These are phyloP conservation scores for Thielaviopsis populi DNA, from an alignment of 2,329 filamentous ascomycete genomes.

Conservation along the genomic window DNA sequence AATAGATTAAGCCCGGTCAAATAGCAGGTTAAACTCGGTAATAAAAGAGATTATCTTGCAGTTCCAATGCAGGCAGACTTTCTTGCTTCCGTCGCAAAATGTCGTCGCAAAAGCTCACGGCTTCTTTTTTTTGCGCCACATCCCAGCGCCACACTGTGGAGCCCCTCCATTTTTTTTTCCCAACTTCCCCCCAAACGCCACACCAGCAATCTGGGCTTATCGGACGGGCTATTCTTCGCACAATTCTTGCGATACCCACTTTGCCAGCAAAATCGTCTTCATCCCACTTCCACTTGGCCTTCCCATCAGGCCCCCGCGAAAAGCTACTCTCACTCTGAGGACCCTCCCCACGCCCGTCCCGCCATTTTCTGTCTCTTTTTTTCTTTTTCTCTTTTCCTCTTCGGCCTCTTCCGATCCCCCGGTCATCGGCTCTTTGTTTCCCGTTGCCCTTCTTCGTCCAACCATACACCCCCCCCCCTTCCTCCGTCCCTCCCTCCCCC, in stretches of 20 bases:
- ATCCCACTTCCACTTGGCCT: slow-evolving; percentile 11
- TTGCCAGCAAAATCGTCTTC: slow-evolving; percentile 15
- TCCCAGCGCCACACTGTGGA: not conserved
- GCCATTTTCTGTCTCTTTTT: not conserved
- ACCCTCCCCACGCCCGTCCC: not conserved
- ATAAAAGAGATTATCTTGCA: too few species aligned
- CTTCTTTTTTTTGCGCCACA: slow-evolving; percentile 7
- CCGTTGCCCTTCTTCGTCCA: not conserved
- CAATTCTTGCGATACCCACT: slow-evolving; percentile 15
- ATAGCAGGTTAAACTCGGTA: too few species aligned
- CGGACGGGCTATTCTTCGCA: slow-evolving; percentile 11
- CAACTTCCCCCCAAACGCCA: not conserved
- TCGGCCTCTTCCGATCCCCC: not conserved
- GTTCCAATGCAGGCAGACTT: too few species aligned
- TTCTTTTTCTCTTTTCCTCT: not conserved
- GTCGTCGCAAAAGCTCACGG: not conserved
- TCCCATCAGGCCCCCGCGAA: slow-evolving; percentile 11
- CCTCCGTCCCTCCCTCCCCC: not conserved
- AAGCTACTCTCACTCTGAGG: slow-evolving; percentile 5
- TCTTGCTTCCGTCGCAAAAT: slow-evolving; percentile 4
- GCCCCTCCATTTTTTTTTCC: not conserved
- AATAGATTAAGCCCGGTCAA: too few species aligned
- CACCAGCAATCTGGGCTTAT: slow-evolving; percentile 12
- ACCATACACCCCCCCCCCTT: not conserved
- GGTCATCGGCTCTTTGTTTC: not conserved